A percentile compares a stretch with the other conserved stretches of the same genome.
Conservation (phyloP, 202 grass and related monocot species). For the Cymbopogon flexuosus region DNA sequence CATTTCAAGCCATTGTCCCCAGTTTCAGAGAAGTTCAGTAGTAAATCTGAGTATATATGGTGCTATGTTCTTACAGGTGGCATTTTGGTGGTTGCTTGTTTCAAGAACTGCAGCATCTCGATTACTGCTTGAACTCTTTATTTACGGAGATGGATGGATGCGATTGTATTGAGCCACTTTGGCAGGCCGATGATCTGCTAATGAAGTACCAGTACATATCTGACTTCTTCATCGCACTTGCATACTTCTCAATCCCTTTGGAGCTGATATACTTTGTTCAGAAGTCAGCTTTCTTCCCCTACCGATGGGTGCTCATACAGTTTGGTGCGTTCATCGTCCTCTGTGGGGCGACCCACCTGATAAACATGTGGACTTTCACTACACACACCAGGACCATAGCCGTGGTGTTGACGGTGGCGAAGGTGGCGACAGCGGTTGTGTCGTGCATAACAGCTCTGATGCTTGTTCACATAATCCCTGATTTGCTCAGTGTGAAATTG, state of each 20-base stretch:
- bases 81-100: neutral
- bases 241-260: slow-evolving; percentile 88
- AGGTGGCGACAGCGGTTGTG: slow-evolving; percentile 60
- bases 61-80: slow-evolving; percentile 24
- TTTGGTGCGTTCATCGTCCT: slow-evolving; percentile 86
- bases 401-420: slow-evolving; percentile 53
- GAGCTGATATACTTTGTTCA: slow-evolving; percentile 93
- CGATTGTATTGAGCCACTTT: slow-evolving; percentile 76
- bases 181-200: slow-evolving; percentile 76
- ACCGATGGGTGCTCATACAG: slow-evolving; percentile 84
- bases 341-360: slow-evolving; percentile 83
- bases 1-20: neutral
- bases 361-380: slow-evolving; percentile 70
- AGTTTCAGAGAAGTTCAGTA: neutral
- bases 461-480: slow-evolving; percentile 84
- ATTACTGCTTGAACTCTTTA: neutral
- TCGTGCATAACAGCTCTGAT: slow-evolving; percentile 80
- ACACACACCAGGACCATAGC: slow-evolving; percentile 57
- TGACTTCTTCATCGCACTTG: slow-evolving; percentile 78
- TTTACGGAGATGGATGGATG: slow-evolving; percentile 58
- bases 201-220: slow-evolving; percentile 94
- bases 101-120: slow-evolving; percentile 23
- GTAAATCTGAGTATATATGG: slow-evolving; percentile 3
- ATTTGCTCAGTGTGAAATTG: slow-evolving; percentile 65
- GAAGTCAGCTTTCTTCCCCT: slow-evolving; percentile 70